Percentiles rank a stretch among this genome's conserved stretches.
Conservation (phyloP, 768 basidiomycete genomes). For the Collybia sordida region DNA sequence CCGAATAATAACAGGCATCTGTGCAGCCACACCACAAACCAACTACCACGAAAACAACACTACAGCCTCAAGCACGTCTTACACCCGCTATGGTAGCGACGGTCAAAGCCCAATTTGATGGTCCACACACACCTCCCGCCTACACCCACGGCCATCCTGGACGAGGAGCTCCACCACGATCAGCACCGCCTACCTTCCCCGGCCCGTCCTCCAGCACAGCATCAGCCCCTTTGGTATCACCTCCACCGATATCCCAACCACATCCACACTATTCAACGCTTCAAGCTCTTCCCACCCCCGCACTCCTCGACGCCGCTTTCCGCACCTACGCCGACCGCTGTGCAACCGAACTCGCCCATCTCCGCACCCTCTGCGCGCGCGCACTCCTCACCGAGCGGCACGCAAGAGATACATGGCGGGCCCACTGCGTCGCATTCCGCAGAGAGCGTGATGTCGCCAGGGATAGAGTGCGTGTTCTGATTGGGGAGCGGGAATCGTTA, state of each 20-base stretch:
- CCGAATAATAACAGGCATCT: too few species aligned
- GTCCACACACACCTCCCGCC: neutral
- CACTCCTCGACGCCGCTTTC: constrained; percentile 28
- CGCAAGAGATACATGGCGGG: constrained; percentile 26
- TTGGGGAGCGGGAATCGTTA: constrained; percentile 16
- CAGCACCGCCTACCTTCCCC: neutral
- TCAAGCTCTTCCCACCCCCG: neutral
- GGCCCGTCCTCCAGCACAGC: neutral
- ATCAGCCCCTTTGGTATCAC: neutral
- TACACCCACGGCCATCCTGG: neutral
- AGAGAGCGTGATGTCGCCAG: constrained; percentile 33
- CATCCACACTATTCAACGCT: neutral
- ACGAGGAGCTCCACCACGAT: too few species aligned
- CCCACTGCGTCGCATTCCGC: constrained; percentile 27
- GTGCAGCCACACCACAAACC: too few species aligned
- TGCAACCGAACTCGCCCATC: constrained; percentile 25
- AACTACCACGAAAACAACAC: too few species aligned
- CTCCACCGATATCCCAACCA: neutral
- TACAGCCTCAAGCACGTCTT: neutral
- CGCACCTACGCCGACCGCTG: constrained; percentile 26
- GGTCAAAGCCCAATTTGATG: neutral
- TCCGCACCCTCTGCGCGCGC: constrained; percentile 28
- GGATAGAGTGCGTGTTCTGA: constrained; percentile 25
- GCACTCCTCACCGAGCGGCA: constrained; percentile 29
- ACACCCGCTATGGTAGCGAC: neutral